Conservation (phyloP, 179 eudicot genomes). For the Silene noctiflora region DNA sequence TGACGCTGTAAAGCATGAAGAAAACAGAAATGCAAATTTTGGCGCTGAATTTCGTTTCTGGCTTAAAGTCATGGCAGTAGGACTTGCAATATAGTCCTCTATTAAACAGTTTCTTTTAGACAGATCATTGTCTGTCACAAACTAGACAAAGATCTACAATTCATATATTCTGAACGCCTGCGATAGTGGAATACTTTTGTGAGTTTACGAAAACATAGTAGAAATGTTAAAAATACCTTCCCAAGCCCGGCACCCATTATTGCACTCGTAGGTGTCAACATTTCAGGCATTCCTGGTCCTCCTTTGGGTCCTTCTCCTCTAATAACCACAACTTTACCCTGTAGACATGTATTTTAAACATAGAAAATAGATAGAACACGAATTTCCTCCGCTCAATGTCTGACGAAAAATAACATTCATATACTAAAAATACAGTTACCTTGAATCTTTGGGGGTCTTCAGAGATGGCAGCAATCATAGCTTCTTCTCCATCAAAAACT, state of each 20-base stretch:
- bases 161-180: neutral
- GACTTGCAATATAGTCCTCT: neutral
- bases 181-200: neutral
- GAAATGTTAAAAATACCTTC: constrained; percentile 44
- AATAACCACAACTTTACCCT: constrained; percentile 95
- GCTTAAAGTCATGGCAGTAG: neutral
- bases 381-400: no score
- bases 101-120: neutral
- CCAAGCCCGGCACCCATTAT: constrained; percentile 99
- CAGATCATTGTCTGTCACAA: neutral
- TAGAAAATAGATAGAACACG: no score
- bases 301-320: constrained; percentile 99
- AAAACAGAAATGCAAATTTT: neutral
- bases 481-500: constrained; percentile 93
- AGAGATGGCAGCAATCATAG: constrained; percentile 81
- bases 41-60: neutral
- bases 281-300: constrained; percentile 99
- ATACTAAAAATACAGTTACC: no score
- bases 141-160: neutral
- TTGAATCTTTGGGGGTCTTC: constrained; percentile 74
- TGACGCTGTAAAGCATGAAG: neutral
- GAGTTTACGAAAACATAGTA: neutral
- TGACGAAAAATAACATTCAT: no score
- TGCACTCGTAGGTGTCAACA: constrained; percentile 98
- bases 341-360: constrained; percentile 15